A percentile compares a stretch with the other conserved stretches of the same genome.
Conservation (phyloP, 1,139 yeast species). For the Sugiyamaella castrensis region DNA sequence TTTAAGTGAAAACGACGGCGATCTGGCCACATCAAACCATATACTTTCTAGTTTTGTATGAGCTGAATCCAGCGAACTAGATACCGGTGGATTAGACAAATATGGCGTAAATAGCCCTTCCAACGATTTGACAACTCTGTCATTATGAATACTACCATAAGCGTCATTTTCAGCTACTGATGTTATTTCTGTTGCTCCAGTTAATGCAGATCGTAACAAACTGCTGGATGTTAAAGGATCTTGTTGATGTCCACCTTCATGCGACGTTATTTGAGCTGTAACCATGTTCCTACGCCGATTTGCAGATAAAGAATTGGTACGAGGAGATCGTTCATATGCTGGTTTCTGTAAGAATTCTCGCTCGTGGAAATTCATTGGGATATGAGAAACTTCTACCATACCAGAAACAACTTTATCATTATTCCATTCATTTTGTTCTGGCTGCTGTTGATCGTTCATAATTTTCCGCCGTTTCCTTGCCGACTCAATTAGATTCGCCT, state of each 20-base stretch:
- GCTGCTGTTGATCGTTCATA: too few species aligned
- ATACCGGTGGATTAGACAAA: background rate
- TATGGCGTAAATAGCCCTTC: constrained; percentile 20
- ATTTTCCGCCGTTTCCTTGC: background rate
- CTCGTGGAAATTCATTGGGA: constrained; percentile 1
- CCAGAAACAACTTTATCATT: background rate
- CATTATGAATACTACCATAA: background rate
- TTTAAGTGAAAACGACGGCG: constrained; percentile 1
- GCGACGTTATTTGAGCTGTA: background rate
- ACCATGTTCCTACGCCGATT: background rate
- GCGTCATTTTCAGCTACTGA: background rate
- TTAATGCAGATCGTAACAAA: background rate
- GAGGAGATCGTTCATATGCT: constrained; percentile 12
- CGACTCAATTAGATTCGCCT: background rate
- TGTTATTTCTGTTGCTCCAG: constrained; percentile 1
- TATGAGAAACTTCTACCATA: background rate
- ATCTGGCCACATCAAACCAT: background rate
- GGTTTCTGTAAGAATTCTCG: constrained; percentile 8
- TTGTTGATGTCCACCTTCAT: background rate
- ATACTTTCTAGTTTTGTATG: background rate
- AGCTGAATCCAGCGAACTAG: background rate
- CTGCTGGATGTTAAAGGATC: constrained; percentile 5
- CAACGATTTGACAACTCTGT: constrained; percentile 11
- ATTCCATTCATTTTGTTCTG: background rate
- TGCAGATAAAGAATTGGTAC: background rate